Base-by-base conservation (phyloP, 2,329 filamentous ascomycete genomes). In the Lachnellula arida region DNA sequence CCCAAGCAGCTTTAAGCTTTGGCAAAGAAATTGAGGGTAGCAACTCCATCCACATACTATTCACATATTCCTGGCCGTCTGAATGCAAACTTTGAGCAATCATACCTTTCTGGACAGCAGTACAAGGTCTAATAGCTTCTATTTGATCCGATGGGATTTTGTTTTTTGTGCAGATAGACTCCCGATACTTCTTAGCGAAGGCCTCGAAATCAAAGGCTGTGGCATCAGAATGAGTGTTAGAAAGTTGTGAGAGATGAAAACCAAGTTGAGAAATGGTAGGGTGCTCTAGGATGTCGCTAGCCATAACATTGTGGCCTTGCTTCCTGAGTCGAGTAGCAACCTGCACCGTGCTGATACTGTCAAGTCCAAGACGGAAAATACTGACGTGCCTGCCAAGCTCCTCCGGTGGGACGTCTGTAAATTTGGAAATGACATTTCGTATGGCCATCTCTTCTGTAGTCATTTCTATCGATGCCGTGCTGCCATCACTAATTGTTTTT, bases 291-390 rank as follows among this genome's bases (percentile, higher is more conserved):
- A 97, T 84, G 68, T 96, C 89, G 1, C 84, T 81, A 0, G 88
- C 85, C 1, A 84, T 82, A 0, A 91, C 71, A 1, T 70, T 66
- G 40, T 84, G 74, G 0, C 84, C 85, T 17, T 78, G 65, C 40
- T 77, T 80, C 17, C 87, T 82, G 15, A 97, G 75, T 25, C 78
- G 74, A 1, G 82, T 79, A 0, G 91, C 89, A 9, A 96, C 77
- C 66, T 96, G 91, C 5, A 86, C 80, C 0, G 91, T 89, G 58
- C 88, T 92, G 65, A 97, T 94, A 68, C 92, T 97, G 71, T 97
- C 92, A 3, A 97, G 75, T 0, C 93, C 93, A n/a, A 96, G 81
- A 56, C 88, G 85, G 65, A 93, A 96, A 49, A 97, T 90, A 0
- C 89, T 91, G 0, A 84, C 90, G 9, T 79, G 68, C 12, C 77